A percentile compares a stretch with the other conserved stretches of the same genome.
Conservation (phyloP, 2,329 filamentous ascomycete species). For the Alternaria panax region DNA sequence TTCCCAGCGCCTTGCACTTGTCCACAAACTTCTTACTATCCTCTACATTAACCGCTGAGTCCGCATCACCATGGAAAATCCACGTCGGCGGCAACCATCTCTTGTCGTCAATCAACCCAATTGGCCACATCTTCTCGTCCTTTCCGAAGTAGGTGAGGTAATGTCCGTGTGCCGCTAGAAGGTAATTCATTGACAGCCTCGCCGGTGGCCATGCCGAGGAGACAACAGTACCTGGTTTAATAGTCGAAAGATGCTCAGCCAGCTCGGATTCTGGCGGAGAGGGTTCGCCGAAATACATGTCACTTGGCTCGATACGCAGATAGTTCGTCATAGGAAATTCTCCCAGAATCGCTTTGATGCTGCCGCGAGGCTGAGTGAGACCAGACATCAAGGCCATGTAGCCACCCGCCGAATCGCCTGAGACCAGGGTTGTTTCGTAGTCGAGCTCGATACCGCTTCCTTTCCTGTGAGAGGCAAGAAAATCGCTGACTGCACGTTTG, state of each 20-base stretch:
- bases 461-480: constrained; percentile 16
- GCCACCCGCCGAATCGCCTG: constrained; percentile 51
- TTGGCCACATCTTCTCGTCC: constrained; percentile 35
- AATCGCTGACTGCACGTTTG: constrained; percentile 11
- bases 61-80: constrained; percentile 42
- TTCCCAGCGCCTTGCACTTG: constrained; percentile 24
- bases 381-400: constrained; percentile 48
- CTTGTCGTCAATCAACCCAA: constrained; percentile 34
- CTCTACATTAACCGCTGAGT: constrained; percentile 37
- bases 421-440: constrained; percentile 35
- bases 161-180: constrained; percentile 28
- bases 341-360: constrained; percentile 33
- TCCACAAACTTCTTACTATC: constrained; percentile 37
- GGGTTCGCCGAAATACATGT: constrained; percentile 6
- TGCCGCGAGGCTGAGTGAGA: constrained; percentile 26
- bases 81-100: constrained; percentile 37
- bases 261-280: constrained; percentile 23
- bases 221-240: constrained; percentile 28
- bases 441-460: constrained; percentile 30
- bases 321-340: constrained; percentile 43
- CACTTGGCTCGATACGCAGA: constrained; percentile 7
- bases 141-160: constrained; percentile 40
- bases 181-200: constrained; percentile 24
- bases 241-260: constrained; percentile 29
- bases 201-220: constrained; percentile 29